phyloP scores from a whole-genome alignment of 805 yeast species.

The Lipomyces lipofer region DNA sequence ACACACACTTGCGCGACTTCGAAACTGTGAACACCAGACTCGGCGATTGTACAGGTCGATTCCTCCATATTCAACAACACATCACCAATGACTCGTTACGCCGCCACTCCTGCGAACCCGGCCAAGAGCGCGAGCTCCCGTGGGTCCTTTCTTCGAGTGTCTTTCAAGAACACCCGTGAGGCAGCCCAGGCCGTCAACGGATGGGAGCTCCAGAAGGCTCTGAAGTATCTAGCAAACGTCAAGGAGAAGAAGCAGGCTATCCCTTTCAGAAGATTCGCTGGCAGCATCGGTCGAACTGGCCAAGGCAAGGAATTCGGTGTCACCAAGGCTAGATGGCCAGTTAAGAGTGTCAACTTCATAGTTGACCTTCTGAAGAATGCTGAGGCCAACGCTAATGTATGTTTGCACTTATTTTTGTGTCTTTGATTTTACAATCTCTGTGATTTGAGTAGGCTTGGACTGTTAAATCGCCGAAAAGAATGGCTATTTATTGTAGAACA shows the following conservation, averaged over 20 bases:
- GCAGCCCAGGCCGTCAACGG: conserved; percentile 98
- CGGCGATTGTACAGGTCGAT: not conserved
- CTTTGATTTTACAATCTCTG: not conserved
- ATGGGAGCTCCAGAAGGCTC: conserved; percentile 96
- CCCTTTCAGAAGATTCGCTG: conserved; percentile 98
- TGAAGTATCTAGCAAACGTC: conserved; percentile 92
- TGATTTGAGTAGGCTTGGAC: not conserved
- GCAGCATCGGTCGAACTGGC: conserved; percentile 97
- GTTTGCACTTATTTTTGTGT: conserved; percentile 4
- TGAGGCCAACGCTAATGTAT: conserved; percentile 90
- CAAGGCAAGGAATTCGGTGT: conserved; percentile 99
- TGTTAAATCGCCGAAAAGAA: not conserved
- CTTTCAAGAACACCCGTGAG: conserved; percentile 99
- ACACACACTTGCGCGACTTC: too few species aligned
- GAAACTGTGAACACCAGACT: too few species aligned
- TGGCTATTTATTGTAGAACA: not conserved
- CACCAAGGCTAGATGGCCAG: conserved; percentile 99
- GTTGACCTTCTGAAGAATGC: conserved; percentile 96
- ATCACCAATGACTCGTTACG: conserved; percentile 94
- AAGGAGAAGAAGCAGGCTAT: conserved; percentile 98
- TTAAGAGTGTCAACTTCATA: conserved; percentile 93
- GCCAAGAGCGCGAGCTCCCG: conserved; percentile 99
- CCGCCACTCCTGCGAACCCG: conserved; percentile 98
- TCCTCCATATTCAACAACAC: conserved; percentile 2
- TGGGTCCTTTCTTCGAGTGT: conserved; percentile 98